phyloP scores from a whole-genome alignment of 169 alveolate species.

The Plasmodium knowlesi region DNA sequence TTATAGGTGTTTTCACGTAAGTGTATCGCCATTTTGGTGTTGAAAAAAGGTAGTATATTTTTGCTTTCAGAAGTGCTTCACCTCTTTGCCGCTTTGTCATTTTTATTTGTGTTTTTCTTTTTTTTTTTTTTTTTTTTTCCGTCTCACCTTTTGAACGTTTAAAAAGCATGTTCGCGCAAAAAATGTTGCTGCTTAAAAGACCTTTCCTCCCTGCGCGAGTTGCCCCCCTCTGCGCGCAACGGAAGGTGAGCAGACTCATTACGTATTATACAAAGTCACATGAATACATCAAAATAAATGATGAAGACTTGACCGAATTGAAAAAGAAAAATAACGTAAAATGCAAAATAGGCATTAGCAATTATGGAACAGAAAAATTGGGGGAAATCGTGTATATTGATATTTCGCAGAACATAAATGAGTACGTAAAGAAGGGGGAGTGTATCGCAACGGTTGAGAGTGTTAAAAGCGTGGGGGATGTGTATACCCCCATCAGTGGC shows the following conservation, averaged over 20 bases:
- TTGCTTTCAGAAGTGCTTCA: neutral
- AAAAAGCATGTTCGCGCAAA: conserved; percentile 3
- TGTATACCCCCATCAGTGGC: conserved; percentile 82
- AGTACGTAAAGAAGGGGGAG: conserved; percentile 76
- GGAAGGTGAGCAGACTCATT: neutral
- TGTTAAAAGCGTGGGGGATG: conserved; percentile 85
- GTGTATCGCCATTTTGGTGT: neutral
- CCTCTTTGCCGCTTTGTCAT: neutral
- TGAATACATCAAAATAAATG: conserved; percentile 60
- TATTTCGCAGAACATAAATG: conserved; percentile 74
- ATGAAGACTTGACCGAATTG: conserved; percentile 14
- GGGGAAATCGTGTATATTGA: conserved; percentile 85
- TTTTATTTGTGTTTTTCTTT: neutral
- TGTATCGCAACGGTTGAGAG: conserved; percentile 82
- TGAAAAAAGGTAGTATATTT: neutral
- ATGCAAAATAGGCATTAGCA: conserved; percentile 82
- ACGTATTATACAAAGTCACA: conserved; percentile 71
- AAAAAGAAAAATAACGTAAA: conserved; percentile 25
- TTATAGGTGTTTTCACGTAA: neutral
- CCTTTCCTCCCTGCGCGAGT: neutral
- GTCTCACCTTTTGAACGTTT: neutral
- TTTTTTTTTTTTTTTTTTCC: neutral
- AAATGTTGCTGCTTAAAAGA: conserved; percentile 7
- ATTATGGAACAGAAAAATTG: conserved; percentile 80
- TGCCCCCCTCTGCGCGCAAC: neutral